phyloP scores from a whole-genome alignment of 345 rosid genomes.

The Corchorus olitorius region DNA sequence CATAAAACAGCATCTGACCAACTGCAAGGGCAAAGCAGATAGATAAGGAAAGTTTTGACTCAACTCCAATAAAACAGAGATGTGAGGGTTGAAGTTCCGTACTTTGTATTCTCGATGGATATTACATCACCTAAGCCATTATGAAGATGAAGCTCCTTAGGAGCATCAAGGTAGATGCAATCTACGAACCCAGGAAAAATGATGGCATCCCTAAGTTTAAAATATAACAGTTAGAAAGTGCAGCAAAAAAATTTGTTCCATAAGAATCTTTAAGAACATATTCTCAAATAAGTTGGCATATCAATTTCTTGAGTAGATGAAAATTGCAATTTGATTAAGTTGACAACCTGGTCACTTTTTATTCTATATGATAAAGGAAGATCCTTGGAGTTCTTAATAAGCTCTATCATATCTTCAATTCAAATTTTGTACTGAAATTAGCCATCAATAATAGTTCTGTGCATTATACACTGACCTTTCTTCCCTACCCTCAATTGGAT shows the following conservation, averaged over 20 bases:
- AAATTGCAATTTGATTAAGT: neutral
- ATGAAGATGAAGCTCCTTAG: conserved; percentile 60
- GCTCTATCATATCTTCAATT: neutral
- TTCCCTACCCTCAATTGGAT: conserved; percentile 74
- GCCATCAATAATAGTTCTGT: neutral
- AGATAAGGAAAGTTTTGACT: neutral
- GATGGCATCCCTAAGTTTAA: conserved; percentile 66
- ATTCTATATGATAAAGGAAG: neutral
- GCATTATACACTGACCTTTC: conserved; percentile 60
- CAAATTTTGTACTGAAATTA: neutral
- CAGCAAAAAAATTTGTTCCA: neutral
- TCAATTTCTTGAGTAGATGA: neutral
- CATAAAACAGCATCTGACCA: conserved; percentile 96
- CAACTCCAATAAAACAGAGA: conserved; percentile 12
- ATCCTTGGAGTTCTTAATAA: conserved; percentile 7
- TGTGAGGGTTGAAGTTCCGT: conserved; percentile 14
- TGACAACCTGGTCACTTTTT: neutral
- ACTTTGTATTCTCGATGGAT: conserved; percentile 74
- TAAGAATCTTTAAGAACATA: neutral
- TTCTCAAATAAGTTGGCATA: neutral
- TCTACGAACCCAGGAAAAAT: conserved; percentile 92
- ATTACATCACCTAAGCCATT: conserved; percentile 85
- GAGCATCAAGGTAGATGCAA: conserved; percentile 76
- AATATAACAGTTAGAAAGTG: conserved; percentile 30
- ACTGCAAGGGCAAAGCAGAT: conserved; percentile 39